phyloP scores from a whole-genome alignment of 1,284 basidiomycete genomes.

The Irpex rosettiformis region DNA sequence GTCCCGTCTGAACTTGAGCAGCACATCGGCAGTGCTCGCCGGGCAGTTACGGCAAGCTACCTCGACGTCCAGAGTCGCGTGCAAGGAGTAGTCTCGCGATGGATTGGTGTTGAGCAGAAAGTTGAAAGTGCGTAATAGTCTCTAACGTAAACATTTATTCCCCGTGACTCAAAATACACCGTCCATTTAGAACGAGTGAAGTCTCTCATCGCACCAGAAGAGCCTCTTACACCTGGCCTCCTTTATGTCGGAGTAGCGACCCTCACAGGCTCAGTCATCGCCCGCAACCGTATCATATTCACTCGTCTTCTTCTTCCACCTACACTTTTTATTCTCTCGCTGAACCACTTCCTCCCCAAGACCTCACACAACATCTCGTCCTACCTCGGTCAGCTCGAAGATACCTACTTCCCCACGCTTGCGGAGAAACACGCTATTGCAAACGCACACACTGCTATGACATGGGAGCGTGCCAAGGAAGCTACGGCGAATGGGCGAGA shows the following conservation, averaged over 20 bases:
- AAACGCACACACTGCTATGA: slow-evolving; percentile 59
- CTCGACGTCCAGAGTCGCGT: slow-evolving; percentile 57
- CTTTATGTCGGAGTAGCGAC: slow-evolving; percentile 88
- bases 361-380: slow-evolving; percentile 66
- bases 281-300: slow-evolving; percentile 69
- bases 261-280: slow-evolving; percentile 82
- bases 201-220: slow-evolving; percentile 72
- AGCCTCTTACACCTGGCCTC: slow-evolving; percentile 80
- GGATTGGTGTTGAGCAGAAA: slow-evolving; percentile 79
- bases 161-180: too few relatives aligned
- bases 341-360: slow-evolving; percentile 79
- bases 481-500: slow-evolving; percentile 28
- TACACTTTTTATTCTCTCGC: slow-evolving; percentile 57
- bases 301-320: slow-evolving; percentile 72
- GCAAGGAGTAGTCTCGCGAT: slow-evolving; percentile 67
- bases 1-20: slow-evolving; percentile 69
- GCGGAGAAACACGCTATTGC: slow-evolving; percentile 69
- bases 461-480: slow-evolving; percentile 34
- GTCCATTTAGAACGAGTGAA: slow-evolving; percentile 82
- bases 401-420: slow-evolving; percentile 61
- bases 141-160: not conserved
- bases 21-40: slow-evolving; percentile 66
- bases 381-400: slow-evolving; percentile 72
- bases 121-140: slow-evolving; percentile 69
- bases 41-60: slow-evolving; percentile 51